A percentile compares a stretch with the other conserved stretches of the same genome.
phyloP scores from a whole-genome alignment of 176 grass and related monocot genomes.

The Eragrostis nindensis region DNA sequence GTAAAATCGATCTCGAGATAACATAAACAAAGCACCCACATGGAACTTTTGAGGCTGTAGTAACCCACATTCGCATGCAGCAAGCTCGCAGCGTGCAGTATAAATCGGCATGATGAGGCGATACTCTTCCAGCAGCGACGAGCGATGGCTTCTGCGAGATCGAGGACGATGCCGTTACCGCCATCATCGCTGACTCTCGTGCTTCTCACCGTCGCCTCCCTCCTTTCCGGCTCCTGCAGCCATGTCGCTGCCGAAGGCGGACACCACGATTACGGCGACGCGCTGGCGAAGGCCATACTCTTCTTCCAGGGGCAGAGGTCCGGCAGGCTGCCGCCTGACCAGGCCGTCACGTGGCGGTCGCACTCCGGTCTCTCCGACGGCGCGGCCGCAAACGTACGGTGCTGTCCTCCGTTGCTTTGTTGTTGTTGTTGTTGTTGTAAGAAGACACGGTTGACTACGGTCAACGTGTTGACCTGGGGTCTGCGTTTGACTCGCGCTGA shows the following conservation, averaged over 20 bases:
- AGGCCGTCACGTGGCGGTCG: conserved; percentile 76
- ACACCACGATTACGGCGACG: conserved; percentile 69
- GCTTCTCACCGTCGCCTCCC: conserved; percentile 14
- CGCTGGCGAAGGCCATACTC: conserved; percentile 75
- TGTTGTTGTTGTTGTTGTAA: too few relatives aligned
- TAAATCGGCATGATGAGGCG: neutral
- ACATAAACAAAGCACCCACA: conserved; percentile 19
- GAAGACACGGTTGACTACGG: neutral
- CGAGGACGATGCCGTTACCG: neutral
- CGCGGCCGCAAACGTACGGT: conserved; percentile 52
- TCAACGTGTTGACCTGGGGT: neutral
- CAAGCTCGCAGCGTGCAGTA: neutral
- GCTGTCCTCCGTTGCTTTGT: neutral
- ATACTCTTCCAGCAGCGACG: neutral
- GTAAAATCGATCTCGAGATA: conserved; percentile 33
- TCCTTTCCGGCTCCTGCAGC: neutral
- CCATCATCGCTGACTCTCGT: neutral
- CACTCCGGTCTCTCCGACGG: conserved; percentile 84
- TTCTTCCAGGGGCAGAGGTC: conserved; percentile 94
- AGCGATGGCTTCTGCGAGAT: neutral
- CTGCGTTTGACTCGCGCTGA: neutral
- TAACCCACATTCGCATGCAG: neutral
- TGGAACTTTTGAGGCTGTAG: neutral
- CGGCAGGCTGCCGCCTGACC: conserved; percentile 66
- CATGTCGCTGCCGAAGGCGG: conserved; percentile 28